Evolutionary conservation across 164 flowering plant species (phyloP).

Genomic region (Tinospora cordifolia): DNA sequence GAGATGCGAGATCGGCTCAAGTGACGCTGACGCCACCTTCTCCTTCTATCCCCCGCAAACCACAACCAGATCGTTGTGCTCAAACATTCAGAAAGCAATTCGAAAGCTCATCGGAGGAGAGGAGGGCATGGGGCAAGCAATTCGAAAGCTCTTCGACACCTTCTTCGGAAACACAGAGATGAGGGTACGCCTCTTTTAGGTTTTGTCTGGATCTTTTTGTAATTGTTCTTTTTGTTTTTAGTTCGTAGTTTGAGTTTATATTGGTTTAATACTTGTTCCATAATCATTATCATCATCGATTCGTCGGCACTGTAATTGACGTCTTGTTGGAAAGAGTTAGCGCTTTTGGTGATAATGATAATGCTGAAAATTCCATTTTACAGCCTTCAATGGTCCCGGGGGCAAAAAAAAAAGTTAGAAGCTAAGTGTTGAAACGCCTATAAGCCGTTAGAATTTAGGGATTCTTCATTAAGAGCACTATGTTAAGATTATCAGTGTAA

Average conservation of each 20-base stretch:
- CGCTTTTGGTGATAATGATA: neutral
- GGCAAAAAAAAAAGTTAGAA: too few species aligned
- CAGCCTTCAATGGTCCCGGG: neutral
- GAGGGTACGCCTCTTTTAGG: slow-evolving; percentile 44
- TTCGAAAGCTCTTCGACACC: slow-evolving; percentile 90
- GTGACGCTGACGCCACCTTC: too few species aligned
- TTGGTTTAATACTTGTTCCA: neutral
- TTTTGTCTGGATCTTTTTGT: neutral
- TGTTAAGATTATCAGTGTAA: too few species aligned
- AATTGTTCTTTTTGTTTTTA: neutral
- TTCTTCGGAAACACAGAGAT: slow-evolving; percentile 94
- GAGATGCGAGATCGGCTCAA: too few species aligned
- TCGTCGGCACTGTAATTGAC: neutral
- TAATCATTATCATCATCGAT: neutral
- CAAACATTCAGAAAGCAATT: too few species aligned
- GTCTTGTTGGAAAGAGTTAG: neutral
- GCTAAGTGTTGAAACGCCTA: too few species aligned
- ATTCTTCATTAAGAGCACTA: too few species aligned
- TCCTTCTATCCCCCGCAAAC: too few species aligned
- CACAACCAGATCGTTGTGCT: too few species aligned
- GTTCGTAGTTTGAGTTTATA: neutral
- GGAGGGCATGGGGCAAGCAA: slow-evolving; percentile 78
- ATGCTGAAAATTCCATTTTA: neutral
- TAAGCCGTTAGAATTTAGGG: too few species aligned
- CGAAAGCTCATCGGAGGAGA: slow-evolving; percentile 10